These are phyloP conservation scores for Geotrichum fermentans DNA, from an alignment of 1,139 yeast species.

Conservation along the genomic window DNA sequence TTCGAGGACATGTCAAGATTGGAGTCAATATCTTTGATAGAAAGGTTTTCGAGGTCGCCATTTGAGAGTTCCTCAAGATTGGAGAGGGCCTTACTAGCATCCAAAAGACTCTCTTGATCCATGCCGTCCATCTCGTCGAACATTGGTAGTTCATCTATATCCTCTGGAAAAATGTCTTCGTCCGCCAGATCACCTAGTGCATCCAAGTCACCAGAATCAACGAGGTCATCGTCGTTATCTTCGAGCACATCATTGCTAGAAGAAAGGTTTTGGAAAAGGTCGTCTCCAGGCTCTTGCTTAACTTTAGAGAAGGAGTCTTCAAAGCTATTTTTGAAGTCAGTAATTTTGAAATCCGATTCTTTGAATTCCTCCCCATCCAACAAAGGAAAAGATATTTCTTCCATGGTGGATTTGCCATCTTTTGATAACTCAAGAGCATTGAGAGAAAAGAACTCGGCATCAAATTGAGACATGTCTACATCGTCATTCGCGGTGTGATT, in stretches of 20 bases:
- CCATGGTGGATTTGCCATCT: slow-evolving; percentile 1
- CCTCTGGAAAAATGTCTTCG: neutral
- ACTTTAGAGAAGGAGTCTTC: neutral
- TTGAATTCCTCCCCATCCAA: neutral
- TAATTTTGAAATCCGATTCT: neutral
- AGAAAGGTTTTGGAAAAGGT: neutral
- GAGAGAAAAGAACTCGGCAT: slow-evolving; percentile 2
- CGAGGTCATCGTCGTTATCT: neutral
- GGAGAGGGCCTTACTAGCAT: too few species aligned
- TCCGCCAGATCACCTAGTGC: neutral
- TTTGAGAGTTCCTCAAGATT: neutral
- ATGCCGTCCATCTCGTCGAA: neutral
- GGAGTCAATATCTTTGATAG: neutral
- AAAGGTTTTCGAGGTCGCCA: neutral
- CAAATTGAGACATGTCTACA: neutral
- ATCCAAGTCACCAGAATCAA: neutral
- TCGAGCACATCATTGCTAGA: neutral
- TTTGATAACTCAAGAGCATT: neutral
- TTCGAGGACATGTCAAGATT: neutral
- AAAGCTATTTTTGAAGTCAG: neutral
- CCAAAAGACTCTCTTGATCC: too few species aligned
- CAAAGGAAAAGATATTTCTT: neutral
- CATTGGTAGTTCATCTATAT: neutral
- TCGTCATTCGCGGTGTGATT: too few species aligned
- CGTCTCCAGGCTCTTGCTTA: slow-evolving; percentile 1